Evolutionary conservation across 495 filamentous ascomycete genomes (phyloP), one percentile per base, ranked within the genome.

Genomic region (Astrothelium subdiscretum): DNA sequence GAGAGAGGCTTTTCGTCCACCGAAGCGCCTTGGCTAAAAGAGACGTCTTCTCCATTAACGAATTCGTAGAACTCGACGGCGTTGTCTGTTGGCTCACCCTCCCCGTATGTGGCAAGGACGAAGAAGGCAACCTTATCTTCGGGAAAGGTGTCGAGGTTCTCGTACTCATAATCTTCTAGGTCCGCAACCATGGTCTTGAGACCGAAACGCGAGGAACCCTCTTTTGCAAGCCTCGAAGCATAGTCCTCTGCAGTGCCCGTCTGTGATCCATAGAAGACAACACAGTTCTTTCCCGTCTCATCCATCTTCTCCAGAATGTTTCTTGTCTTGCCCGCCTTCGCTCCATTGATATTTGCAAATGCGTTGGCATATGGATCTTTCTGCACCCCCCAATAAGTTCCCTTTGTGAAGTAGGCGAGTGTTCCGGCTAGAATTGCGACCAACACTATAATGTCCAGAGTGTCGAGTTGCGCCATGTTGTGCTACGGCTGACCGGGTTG

Each of bases 1-100:
- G 78, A 82, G 20, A 99, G 84, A 31, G 92, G 84, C 66, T 85
- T 80, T 2, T 92, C 90, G 31, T 85, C 83, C 18, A 72, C 74
- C 31, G 73, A 67, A 52, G 74, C 80, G 62, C 85, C 85, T 66
- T 88, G 82, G 61, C 90, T 89, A 75, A 99, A 97, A 57, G 85
- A 74, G 18, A 87, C 79, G 59, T 91, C 88, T 18, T 96, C 90
- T 59, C 81, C 81, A 57, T 80, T 89, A 73, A 97, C 83, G 78
- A 97, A 97, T 70, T 97, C 95, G 78, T 95, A 97, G 78, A 97
- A 97, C 63, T 97, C 95, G 40, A 97, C 95, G 1, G 94, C 94
- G 72, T 99, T 99, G 71, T 99, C 94, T 20, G 94, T 99, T 18
- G 94, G 94, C 74, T 99, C 94, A 65, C 94, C 94, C 78, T 99